Base-by-base conservation (phyloP, 2,329 filamentous ascomycete genomes). In the Delphinella strobiligena region DNA sequence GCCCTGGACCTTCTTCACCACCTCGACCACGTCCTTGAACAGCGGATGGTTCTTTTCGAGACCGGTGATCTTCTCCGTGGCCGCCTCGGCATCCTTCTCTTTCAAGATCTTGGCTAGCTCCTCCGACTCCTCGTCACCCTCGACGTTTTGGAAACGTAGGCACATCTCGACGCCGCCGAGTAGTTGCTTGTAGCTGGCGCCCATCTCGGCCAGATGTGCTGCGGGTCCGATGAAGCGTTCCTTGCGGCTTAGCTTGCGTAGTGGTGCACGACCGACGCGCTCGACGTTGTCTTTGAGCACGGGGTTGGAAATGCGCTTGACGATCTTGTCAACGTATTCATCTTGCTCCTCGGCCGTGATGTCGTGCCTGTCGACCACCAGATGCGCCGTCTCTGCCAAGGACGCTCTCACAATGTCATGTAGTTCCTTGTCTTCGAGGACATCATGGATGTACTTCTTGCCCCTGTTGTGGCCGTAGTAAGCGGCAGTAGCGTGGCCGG, bases 161-260 rank as follows among this genome's bases (percentile, higher is more conserved):
- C 85, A 80, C 78, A 89, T 86, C 70, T 96, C 89, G 34, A 91
- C 76, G 15, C 85, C 83, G 43, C 80, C 81, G 38, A 96, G 69
- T 19, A 98, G 72, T 38, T 75, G 78, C 42, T 78, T 72, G 59
- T 80, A 81, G 51, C 75, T 73, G 63, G 85, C 71, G 43, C 77
- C 86, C 44, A 74, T 71, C 69, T 94, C 86, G 34, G 87, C 87
- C 14, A 98, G 75, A 64, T 93, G 82, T 8, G 84, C 77, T 34
- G 91, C 89, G 4, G 91, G 91, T 34, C 83, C 87, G 52, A 98
- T 80, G 68, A 98, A 94, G 33, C 91, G 87, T 68, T 98, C 91
- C 68, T 93, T 91, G 62, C 88, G 83, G 49, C 81, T 81, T 24
- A 98, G 74, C 72, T 98, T 98, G 60, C 91, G 82, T 45, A 98